These are phyloP conservation scores for Syzygium malaccense DNA, from an alignment of 441 rosid species.

Conservation along the genomic window DNA sequence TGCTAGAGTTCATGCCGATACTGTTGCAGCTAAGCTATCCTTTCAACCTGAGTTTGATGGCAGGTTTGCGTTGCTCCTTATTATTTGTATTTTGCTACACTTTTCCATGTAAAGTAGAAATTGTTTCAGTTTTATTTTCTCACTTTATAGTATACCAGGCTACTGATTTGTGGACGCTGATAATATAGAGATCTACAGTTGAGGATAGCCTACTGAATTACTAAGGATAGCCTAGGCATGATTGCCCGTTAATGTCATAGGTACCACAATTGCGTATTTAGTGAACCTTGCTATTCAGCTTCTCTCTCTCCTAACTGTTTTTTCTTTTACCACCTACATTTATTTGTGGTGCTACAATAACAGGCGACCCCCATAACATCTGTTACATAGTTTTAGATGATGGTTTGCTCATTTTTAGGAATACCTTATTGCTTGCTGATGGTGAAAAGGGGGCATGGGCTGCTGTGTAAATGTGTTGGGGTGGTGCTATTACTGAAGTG, in stretches of 20 bases:
- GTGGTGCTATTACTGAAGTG: slow-evolving; percentile 6
- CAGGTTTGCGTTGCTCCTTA: slow-evolving; percentile 34
- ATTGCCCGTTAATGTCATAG: background rate
- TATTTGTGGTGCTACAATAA: background rate
- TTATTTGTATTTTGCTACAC: slow-evolving; percentile 5
- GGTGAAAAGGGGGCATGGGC: background rate
- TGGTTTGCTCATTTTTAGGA: background rate
- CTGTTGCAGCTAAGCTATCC: slow-evolving; percentile 37
- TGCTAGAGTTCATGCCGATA: slow-evolving; percentile 44
- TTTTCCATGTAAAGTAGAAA: background rate
- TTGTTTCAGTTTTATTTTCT: background rate
- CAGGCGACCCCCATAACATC: background rate
- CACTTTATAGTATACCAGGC: background rate
- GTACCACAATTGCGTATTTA: background rate
- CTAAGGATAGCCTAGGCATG: background rate
- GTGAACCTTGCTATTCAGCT: no score
- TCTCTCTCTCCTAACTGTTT: background rate
- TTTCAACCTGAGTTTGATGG: slow-evolving; percentile 35
- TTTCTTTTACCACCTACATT: background rate
- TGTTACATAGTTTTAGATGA: background rate
- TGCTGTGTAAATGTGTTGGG: slow-evolving; percentile 4
- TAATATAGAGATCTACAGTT: background rate
- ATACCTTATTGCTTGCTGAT: background rate
- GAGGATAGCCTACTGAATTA: background rate
- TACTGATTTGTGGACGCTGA: background rate